Conservation (phyloP, 345 rosid genomes). For the Eucalyptus grandis region DNA sequence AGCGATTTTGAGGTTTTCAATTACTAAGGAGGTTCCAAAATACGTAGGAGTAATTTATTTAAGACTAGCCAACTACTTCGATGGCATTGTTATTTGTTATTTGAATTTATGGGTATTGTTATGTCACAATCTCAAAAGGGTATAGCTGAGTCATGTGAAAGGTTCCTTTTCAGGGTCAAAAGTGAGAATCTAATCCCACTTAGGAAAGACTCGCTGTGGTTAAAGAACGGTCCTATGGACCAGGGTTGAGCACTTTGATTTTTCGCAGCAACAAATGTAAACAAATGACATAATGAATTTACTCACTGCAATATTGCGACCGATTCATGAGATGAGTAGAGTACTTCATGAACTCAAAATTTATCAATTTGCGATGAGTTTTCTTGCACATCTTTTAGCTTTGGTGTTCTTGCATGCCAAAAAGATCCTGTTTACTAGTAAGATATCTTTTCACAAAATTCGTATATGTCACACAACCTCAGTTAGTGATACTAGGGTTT, state of each 20-base stretch:
- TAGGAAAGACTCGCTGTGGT: background rate
- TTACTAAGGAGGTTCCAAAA: background rate
- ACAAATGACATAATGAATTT: background rate
- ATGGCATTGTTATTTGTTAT: background rate
- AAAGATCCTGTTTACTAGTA: background rate
- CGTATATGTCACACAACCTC: background rate
- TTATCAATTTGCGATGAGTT: background rate
- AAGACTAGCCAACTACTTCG: background rate
- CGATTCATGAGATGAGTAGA: background rate
- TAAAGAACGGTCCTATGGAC: background rate
- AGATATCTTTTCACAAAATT: background rate
- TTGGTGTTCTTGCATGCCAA: background rate
- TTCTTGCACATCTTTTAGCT: background rate
- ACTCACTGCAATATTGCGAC: fast-evolving
- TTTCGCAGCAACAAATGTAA: background rate
- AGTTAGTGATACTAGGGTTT: background rate
- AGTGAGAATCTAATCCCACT: background rate
- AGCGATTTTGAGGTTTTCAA: background rate
- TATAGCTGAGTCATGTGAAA: background rate
- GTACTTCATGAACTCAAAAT: background rate
- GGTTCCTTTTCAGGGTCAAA: background rate
- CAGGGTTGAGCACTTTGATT: background rate
- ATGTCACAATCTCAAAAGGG: background rate
- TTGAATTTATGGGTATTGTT: background rate
- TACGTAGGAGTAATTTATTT: background rate